A percentile compares a stretch with the other conserved stretches of the same genome.
Conservation (phyloP, 345 rosid genomes). For the Geranium rotundifolium region DNA sequence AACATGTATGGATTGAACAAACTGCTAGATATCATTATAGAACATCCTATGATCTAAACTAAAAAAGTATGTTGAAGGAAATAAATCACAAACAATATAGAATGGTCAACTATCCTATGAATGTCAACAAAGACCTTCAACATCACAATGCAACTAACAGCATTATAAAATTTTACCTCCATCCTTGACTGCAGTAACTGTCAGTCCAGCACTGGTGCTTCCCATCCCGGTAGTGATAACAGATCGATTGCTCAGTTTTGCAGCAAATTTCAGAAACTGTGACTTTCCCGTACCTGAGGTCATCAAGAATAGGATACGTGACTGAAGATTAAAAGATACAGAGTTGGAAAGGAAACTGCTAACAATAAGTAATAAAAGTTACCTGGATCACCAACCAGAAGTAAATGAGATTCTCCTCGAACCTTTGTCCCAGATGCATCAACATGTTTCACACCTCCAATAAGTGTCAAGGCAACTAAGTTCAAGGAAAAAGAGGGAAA, state of each 20-base stretch:
- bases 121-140: no score
- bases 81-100: no score
- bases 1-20: no score
- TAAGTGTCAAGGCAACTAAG: constrained; percentile 76
- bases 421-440: constrained; percentile 93
- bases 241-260: constrained; percentile 81
- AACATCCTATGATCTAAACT: no score
- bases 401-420: constrained; percentile 94
- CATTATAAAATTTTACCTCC: constrained; percentile 41
- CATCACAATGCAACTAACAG: neutral
- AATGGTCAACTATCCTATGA: no score
- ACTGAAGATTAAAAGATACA: neutral
- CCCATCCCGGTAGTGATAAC: constrained; percentile 95
- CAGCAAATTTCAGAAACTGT: constrained; percentile 93
- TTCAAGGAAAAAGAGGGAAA: constrained; percentile 10
- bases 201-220: constrained; percentile 95
- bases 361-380: constrained; percentile 3
- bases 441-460: constrained; percentile 95
- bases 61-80: no score
- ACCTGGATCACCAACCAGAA: constrained; percentile 98
- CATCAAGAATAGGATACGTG: neutral
- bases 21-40: no score
- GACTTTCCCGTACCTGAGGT: constrained; percentile 87
- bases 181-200: constrained; percentile 96
- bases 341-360: neutral